These are phyloP conservation scores for Dictyostelium firmibasis DNA, from an alignment of 78 protist species.

Conservation along the genomic window DNA sequence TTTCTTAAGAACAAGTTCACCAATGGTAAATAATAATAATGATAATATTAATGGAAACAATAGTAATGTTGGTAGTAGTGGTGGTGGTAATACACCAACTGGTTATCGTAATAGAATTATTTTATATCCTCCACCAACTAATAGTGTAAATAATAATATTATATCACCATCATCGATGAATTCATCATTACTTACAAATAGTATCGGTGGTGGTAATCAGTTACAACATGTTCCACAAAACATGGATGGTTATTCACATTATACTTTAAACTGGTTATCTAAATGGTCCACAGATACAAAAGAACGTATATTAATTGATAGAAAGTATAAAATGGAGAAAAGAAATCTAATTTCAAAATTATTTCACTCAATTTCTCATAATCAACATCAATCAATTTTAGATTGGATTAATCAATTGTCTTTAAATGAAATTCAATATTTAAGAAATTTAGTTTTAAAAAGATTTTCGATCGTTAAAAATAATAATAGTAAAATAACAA, in stretches of 20 bases:
- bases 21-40: neutral
- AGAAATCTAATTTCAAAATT: slow-evolving; percentile 7
- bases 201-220: neutral
- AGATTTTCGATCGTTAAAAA: neutral
- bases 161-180: too few species aligned
- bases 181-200: neutral
- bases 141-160: neutral
- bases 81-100: neutral
- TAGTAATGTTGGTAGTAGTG: neutral
- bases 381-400: neutral
- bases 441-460: neutral
- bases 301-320: slow-evolving; percentile 61
- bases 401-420: slow-evolving; percentile 10
- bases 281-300: slow-evolving; percentile 37
- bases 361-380: slow-evolving; percentile 25
- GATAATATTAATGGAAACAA: neutral
- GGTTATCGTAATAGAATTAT: slow-evolving; percentile 9
- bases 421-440: neutral
- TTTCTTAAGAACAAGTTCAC: slow-evolving; percentile 13
- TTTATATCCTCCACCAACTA: slow-evolving; percentile 12
- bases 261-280: slow-evolving; percentile 28
- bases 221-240: neutral
- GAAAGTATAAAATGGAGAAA: slow-evolving; percentile 12
- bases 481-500: neutral
- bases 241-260: slow-evolving; percentile 56